Evolutionary conservation across 192 early-diverging fungal genomes (phyloP).

Genomic region (Coemansia sp.): DNA sequence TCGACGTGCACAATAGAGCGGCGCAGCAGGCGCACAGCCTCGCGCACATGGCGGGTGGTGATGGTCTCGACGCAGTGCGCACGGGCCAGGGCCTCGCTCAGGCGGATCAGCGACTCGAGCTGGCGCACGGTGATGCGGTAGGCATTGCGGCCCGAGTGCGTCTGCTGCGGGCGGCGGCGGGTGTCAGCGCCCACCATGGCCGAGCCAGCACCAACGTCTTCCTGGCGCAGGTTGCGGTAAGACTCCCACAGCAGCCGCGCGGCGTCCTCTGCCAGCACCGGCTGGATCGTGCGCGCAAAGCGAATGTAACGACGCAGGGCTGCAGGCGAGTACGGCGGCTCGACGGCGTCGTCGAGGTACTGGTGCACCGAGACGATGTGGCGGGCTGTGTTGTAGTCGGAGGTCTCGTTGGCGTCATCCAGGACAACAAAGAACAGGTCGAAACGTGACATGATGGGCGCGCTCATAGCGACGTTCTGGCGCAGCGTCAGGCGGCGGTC

Average conservation of each 20-base stretch:
- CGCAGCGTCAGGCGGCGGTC: constrained; percentile 91
- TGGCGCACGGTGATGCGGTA: constrained; percentile 97
- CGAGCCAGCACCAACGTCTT: constrained; percentile 73
- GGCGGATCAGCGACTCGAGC: constrained; percentile 92
- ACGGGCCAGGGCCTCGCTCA: constrained; percentile 93
- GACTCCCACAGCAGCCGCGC: constrained; percentile 71
- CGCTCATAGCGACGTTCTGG: constrained; percentile 95
- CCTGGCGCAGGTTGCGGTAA: constrained; percentile 84
- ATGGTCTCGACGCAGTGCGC: constrained; percentile 71
- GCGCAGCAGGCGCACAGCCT: constrained; percentile 79
- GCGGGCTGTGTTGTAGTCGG: constrained; percentile 85
- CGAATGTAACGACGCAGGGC: constrained; percentile 81
- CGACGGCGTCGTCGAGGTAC: constrained; percentile 59
- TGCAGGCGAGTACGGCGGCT: constrained; percentile 70
- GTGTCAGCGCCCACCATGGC: constrained; percentile 7
- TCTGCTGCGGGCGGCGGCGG: background rate
- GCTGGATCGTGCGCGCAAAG: constrained; percentile 85
- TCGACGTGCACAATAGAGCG: constrained; percentile 87
- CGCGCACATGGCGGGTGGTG: constrained; percentile 67
- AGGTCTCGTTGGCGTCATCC: constrained; percentile 86
- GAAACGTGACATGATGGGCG: constrained; percentile 98
- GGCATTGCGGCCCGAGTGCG: constrained; percentile 45
- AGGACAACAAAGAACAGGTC: constrained; percentile 97
- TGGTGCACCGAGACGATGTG: constrained; percentile 90
- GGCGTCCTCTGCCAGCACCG: constrained; percentile 73